phyloP scores from a whole-genome alignment of 208 protist species.

The Wallacemonas sp. region DNA sequence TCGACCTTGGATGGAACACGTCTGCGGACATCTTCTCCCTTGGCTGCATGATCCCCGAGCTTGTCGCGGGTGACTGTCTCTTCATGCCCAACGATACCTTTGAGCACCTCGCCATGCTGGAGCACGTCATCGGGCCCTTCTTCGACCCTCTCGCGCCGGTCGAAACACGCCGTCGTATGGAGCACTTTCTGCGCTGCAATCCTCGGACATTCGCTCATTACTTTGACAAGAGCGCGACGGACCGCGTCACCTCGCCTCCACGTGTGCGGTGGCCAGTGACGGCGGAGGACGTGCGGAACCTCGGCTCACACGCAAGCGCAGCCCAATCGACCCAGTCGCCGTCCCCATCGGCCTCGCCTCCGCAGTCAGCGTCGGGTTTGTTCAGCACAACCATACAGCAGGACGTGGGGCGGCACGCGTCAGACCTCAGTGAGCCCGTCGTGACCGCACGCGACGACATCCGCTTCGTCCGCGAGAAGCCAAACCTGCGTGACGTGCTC shows the following conservation, averaged over 20 bases:
- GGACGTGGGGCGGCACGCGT: constrained; percentile 24
- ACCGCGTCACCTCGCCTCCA: constrained; percentile 35
- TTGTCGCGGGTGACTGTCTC: constrained; percentile 71
- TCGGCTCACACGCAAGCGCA: too few relatives aligned
- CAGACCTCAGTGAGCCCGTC: constrained; percentile 29
- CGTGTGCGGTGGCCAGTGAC: constrained; percentile 42
- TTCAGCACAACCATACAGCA: constrained; percentile 17
- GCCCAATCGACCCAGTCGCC: not conserved
- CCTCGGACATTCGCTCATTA: constrained; percentile 51
- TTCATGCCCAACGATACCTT: constrained; percentile 76
- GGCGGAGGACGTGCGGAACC: constrained; percentile 15
- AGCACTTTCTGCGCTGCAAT: constrained; percentile 49
- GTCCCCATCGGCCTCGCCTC: not conserved
- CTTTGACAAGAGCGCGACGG: constrained; percentile 46
- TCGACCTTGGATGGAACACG: constrained; percentile 65
- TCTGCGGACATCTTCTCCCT: constrained; percentile 81
- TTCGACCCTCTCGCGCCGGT: constrained; percentile 18
- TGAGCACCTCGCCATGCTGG: constrained; percentile 81
- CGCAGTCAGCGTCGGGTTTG: not conserved
- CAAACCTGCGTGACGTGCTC: constrained; percentile 64
- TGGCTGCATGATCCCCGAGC: constrained; percentile 82
- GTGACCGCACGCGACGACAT: constrained; percentile 42
- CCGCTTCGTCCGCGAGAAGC: constrained; percentile 49
- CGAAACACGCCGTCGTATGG: constrained; percentile 15
- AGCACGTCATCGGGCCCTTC: constrained; percentile 76